Evolutionary conservation across 2,329 filamentous ascomycete genomes (phyloP).

Genomic region (Rasamsonia emersonii): DNA sequence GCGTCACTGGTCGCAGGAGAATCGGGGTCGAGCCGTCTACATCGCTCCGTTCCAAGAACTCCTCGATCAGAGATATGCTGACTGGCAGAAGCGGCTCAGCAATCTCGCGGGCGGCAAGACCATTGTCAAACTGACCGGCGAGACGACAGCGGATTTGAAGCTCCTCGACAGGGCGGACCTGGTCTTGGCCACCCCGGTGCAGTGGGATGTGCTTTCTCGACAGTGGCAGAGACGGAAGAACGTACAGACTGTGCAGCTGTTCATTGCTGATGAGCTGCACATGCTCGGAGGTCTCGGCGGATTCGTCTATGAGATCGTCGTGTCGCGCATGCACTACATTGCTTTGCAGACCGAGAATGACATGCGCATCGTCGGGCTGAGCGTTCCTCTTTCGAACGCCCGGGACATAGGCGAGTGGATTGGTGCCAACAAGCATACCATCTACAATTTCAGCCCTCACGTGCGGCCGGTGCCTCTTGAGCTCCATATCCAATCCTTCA

Average conservation of each 20-base stretch:
- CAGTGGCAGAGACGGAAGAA: conserved; percentile 98
- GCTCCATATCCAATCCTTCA: conserved; percentile 90
- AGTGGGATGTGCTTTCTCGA: conserved; percentile 93
- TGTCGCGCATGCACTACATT: conserved; percentile 98
- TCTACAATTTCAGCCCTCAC: conserved; percentile 96
- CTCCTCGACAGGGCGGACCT: conserved; percentile 80
- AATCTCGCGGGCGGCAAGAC: conserved; percentile 72
- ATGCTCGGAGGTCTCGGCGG: conserved; percentile 80
- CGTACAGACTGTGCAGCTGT: conserved; percentile 77
- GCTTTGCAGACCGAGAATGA: conserved; percentile 76
- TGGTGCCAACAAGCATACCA: conserved; percentile 93
- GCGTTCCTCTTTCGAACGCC: conserved; percentile 86
- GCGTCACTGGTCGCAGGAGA: conserved; percentile 69
- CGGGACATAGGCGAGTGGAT: conserved; percentile 96
- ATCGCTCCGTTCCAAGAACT: conserved; percentile 92
- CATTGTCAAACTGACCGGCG: conserved; percentile 87
- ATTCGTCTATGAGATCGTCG: conserved; percentile 88
- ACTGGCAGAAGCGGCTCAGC: conserved; percentile 74
- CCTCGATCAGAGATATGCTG: conserved; percentile 68
- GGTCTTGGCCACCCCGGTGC: conserved; percentile 80
- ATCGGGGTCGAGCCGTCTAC: conserved; percentile 76
- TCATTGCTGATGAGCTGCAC: conserved; percentile 93
- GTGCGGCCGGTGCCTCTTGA: conserved; percentile 83
- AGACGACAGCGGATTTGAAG: conserved; percentile 84
- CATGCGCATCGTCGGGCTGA: conserved; percentile 79